phyloP scores from a whole-genome alignment of 2,329 filamentous ascomycete species.

The Dothistroma pini region DNA sequence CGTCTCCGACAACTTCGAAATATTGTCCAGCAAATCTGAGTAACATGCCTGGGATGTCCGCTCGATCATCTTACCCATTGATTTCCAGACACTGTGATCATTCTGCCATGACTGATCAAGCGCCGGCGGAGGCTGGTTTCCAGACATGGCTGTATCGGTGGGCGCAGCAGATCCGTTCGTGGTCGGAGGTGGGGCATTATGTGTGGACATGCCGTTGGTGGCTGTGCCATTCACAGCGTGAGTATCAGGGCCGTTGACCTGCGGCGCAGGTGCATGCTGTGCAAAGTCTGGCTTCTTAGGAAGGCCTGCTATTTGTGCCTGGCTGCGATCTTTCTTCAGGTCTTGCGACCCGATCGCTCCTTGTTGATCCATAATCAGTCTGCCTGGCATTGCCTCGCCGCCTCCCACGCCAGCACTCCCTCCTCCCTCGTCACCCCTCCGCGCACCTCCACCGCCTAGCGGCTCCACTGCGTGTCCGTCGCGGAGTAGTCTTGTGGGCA shows the following conservation, averaged over 20 bases:
- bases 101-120: constrained; percentile 59
- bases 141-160: not conserved
- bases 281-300: constrained; percentile 20
- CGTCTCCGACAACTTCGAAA: constrained; percentile 66
- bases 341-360: constrained; percentile 37
- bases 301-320: constrained; percentile 24
- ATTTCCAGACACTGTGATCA: constrained; percentile 65
- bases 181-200: constrained; percentile 9
- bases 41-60: constrained; percentile 81
- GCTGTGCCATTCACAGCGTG: constrained; percentile 14
- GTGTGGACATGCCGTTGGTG: constrained; percentile 14
- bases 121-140: constrained; percentile 43
- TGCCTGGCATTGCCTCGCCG: constrained; percentile 44
- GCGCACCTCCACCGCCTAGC: constrained; percentile 19
- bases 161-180: constrained; percentile 19
- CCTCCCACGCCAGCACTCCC: constrained; percentile 12
- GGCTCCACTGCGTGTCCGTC: constrained; percentile 19
- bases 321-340: constrained; percentile 32
- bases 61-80: constrained; percentile 69
- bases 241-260: constrained; percentile 8
- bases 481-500: constrained; percentile 20
- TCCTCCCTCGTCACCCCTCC: constrained; percentile 18
- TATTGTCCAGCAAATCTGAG: constrained; percentile 67
- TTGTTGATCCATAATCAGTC: constrained; percentile 48
- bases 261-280: constrained; percentile 13